A percentile compares a stretch with the other conserved stretches of the same genome.
These are phyloP conservation scores for Vigna angularis DNA, from an alignment of 306 rosid genomes.

Conservation along the genomic window DNA sequence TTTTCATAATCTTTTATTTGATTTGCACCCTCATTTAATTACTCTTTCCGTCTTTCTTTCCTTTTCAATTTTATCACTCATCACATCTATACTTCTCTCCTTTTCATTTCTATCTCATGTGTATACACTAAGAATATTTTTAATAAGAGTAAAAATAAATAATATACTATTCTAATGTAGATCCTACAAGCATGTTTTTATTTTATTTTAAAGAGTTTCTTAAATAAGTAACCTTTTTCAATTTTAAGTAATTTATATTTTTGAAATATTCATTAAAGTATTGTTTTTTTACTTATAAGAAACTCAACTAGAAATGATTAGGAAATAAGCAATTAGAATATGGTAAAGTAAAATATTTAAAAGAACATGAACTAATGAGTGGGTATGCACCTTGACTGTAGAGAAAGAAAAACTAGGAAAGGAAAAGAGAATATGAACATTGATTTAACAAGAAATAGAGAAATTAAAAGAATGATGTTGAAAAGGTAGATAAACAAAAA, in stretches of 20 bases:
- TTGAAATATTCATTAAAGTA: too few species aligned
- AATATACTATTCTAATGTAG: too few species aligned
- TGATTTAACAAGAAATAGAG: neutral
- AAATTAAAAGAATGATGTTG: neutral
- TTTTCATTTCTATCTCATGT: too few species aligned
- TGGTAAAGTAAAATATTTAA: neutral
- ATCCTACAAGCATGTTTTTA: too few species aligned
- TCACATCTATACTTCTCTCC: too few species aligned
- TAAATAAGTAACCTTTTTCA: too few species aligned
- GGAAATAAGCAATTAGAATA: neutral
- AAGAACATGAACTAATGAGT: neutral
- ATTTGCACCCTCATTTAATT: neutral
- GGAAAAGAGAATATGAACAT: neutral
- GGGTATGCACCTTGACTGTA: neutral
- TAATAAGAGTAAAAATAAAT: too few species aligned
- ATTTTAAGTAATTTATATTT: too few species aligned
- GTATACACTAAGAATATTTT: too few species aligned
- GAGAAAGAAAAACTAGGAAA: neutral
- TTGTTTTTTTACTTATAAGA: too few species aligned
- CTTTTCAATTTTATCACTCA: neutral
- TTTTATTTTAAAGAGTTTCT: too few species aligned
- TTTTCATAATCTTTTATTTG: neutral
- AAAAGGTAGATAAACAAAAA: neutral
- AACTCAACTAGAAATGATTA: too few species aligned
- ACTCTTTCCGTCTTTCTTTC: neutral